Evolutionary conservation across 208 protist genomes (phyloP), one percentile per base, ranked within the genome.

Genomic region (Acanthamoeba castellanii): DNA sequence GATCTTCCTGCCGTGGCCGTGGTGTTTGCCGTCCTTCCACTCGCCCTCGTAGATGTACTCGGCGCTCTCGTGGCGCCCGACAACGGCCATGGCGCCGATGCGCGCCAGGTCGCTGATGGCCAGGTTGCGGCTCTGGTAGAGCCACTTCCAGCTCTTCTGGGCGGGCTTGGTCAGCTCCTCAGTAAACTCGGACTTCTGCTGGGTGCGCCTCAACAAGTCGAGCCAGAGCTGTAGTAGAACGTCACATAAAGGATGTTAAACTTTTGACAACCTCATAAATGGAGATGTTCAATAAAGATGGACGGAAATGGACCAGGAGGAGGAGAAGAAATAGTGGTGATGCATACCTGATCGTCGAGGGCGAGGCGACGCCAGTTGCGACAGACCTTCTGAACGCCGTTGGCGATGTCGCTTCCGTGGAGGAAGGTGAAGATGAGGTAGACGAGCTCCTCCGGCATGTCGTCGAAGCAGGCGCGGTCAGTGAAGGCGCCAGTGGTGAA

Each of bases 371-470:
- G 34, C 89, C 89, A 93, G 66, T 57, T 72, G 11, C 66, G 34
- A 27, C 89, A 93, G 13, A 93, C 89, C 68, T 78, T 93, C 66
- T 78, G 57, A 8, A 93, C 89, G 47, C 45, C 68, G 89, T 93
- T 93, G 64, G 32, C 25, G 20, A 93, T 72, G 34, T 93, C 89
- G n/a, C 66, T 78, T 32, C 89, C 89, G 64, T 72, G 66, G 66
- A 93, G 89, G 66, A 93, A 93, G 47, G 66, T 66, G 89, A 93
- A 93, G 57, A 93, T 93, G 37, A 61, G 66, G 42, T 93, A 78
- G 64, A 78, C 64, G 27, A 93, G 89, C 89, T 93, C 89, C 57
- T 93, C 89, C 25, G 89, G 89, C 25, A 93, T 27, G 66, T 84
- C 74, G 74, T 84, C 74, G 74, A 84, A 84, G 74, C 74, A 72